Percentiles rank a stretch among this genome's conserved stretches.
These are phyloP conservation scores for Pseudomonodictys pantanalensis DNA, from an alignment of 495 filamentous ascomycete species.

Conservation along the genomic window DNA sequence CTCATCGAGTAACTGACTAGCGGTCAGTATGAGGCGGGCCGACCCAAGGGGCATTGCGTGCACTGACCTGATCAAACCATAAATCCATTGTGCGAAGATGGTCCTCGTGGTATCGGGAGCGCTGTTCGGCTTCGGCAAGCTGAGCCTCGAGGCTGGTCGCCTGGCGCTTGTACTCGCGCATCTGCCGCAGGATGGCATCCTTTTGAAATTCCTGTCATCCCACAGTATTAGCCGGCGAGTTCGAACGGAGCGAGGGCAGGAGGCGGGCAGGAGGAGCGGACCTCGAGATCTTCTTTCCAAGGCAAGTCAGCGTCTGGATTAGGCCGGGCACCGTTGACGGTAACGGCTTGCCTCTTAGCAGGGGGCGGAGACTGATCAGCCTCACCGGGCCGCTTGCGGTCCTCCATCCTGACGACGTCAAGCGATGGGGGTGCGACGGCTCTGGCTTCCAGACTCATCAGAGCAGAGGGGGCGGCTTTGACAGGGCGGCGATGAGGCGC, in stretches of 20 bases:
- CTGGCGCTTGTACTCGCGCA: conserved; percentile 95
- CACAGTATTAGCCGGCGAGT: conserved; percentile 7
- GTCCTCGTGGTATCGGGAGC: conserved; percentile 77
- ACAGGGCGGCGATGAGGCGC: conserved; percentile 2
- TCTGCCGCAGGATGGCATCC: conserved; percentile 94
- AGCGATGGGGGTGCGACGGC: conserved; percentile 66
- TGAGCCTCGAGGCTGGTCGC: conserved; percentile 71
- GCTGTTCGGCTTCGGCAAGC: conserved; percentile 71
- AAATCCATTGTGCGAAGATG: conserved; percentile 84
- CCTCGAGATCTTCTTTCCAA: conserved; percentile 85
- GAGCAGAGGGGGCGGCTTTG: conserved; percentile 14
- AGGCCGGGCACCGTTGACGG: conserved; percentile 70
- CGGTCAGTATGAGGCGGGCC: conserved; percentile 13
- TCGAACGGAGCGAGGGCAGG: conserved; percentile 31
- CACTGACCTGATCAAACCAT: conserved; percentile 83
- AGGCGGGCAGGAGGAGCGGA: conserved; percentile 51
- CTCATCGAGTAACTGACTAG: conserved; percentile 75
- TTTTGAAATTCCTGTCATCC: conserved; percentile 83
- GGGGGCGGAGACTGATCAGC: conserved; percentile 78
- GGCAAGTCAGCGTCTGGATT: conserved; percentile 77
- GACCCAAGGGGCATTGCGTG: neutral
- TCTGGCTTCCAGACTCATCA: conserved; percentile 68
- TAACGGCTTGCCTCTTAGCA: conserved; percentile 75
- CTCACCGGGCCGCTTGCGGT: conserved; percentile 86
- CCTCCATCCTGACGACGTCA: conserved; percentile 88